A percentile compares a stretch with the other conserved stretches of the same genome.
phyloP scores from a whole-genome alignment of 176 grass and related monocot genomes.

The Avena atlantica region DNA sequence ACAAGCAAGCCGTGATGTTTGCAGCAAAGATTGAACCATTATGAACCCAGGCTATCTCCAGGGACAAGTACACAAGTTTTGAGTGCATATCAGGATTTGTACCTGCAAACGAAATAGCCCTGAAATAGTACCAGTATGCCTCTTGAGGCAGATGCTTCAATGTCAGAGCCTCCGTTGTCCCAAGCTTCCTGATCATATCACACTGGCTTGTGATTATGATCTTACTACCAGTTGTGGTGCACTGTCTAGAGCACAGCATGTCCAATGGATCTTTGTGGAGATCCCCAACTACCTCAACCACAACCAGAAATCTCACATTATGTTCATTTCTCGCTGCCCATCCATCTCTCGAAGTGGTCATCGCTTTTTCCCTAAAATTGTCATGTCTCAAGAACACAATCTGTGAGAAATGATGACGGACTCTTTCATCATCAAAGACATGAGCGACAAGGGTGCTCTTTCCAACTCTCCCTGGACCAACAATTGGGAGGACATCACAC shows the following conservation, averaged over 20 bases:
- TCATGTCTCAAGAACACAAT: neutral
- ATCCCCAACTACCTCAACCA: neutral
- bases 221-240: constrained; percentile 1
- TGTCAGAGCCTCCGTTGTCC: neutral
- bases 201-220: constrained; percentile 25
- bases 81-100: constrained; percentile 5
- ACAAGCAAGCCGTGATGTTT: neutral
- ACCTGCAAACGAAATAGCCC: neutral
- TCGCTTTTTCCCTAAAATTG: neutral
- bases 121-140: neutral
- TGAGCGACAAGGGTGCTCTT: constrained; percentile 38
- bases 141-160: neutral
- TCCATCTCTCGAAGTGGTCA: neutral
- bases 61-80: neutral
- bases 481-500: neutral
- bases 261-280: neutral
- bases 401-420: constrained; percentile 29
- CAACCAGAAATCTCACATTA: constrained; percentile 19
- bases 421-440: constrained; percentile 29
- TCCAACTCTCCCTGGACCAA: constrained; percentile 24
- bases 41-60: neutral
- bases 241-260: neutral
- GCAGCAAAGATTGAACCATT: neutral
- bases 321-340: neutral
- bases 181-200: neutral